Conservation (phyloP, 2,329 filamentous ascomycete species). For the Volutella citrinella region DNA sequence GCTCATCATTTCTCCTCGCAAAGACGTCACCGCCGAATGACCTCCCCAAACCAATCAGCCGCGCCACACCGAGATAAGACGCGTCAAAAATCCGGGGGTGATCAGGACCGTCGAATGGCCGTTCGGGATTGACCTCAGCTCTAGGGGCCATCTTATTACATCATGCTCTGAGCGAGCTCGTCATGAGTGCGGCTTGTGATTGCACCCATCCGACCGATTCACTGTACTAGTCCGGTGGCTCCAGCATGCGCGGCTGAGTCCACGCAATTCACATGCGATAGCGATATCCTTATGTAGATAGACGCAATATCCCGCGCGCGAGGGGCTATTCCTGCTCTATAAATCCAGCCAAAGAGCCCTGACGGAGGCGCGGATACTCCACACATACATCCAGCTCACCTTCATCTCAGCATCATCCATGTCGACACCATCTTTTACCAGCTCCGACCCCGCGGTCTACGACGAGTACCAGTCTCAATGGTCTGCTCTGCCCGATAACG, state of each 20-base stretch:
- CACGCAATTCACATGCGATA: slow-evolving; percentile 4
- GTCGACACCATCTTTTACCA: slow-evolving; percentile 9
- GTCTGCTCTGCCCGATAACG: slow-evolving; percentile 29
- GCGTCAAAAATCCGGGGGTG: slow-evolving; percentile 1
- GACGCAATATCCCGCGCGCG: too few species aligned
- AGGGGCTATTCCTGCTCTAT: too few species aligned
- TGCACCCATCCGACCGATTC: slow-evolving; percentile 1
- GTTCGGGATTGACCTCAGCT: neutral
- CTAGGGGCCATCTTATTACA: slow-evolving; percentile 1
- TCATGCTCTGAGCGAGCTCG: slow-evolving; percentile 6
- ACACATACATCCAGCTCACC: neutral
- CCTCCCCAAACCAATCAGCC: slow-evolving; percentile 8
- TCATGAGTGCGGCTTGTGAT: slow-evolving; percentile 4
- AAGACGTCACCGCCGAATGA: slow-evolving; percentile 11
- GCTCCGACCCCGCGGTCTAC: slow-evolving; percentile 37
- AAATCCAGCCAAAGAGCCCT: too few species aligned
- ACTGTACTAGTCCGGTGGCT: neutral
- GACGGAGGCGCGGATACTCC: too few species aligned
- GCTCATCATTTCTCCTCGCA: slow-evolving; percentile 7
- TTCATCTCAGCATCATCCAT: slow-evolving; percentile 1
- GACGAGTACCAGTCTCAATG: slow-evolving; percentile 34
- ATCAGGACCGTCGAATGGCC: neutral
- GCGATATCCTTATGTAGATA: too few species aligned
- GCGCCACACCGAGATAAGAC: slow-evolving; percentile 3
- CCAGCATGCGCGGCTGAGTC: neutral